A percentile compares a stretch with the other conserved stretches of the same genome.
These are phyloP conservation scores for Tetratostichococcus sp. DNA, from an alignment of 139 green algal species.

Conservation along the genomic window DNA sequence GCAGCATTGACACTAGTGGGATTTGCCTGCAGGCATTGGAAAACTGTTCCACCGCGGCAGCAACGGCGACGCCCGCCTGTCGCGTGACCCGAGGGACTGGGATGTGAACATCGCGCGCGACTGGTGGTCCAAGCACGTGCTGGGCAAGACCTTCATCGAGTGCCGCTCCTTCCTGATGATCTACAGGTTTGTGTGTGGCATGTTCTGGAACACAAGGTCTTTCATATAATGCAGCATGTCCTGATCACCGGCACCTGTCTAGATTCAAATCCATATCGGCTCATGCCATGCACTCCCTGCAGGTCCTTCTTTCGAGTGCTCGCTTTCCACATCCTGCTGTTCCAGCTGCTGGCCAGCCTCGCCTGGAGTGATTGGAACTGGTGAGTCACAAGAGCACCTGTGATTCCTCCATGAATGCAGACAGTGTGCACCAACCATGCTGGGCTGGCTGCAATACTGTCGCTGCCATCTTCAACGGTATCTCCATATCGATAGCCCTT, in stretches of 20 bases:
- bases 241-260: too few relatives aligned
- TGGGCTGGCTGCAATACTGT: too few relatives aligned
- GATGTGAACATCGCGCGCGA: constrained; percentile 20
- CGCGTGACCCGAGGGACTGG: neutral
- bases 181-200: constrained; percentile 11
- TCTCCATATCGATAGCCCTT: too few relatives aligned
- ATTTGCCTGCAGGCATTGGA: neutral
- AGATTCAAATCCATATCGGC: too few relatives aligned
- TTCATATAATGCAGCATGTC: too few relatives aligned
- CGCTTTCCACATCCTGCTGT: constrained; percentile 54
- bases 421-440: too few relatives aligned
- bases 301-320: constrained; percentile 56
- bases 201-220: too few relatives aligned
- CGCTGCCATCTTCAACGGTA: too few relatives aligned
- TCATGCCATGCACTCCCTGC: neutral
- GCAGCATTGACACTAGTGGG: too few relatives aligned
- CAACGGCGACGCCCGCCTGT: neutral
- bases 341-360: constrained; percentile 48
- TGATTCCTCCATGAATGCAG: too few relatives aligned
- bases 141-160: constrained; percentile 65
- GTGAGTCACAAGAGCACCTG: constrained; percentile 6
- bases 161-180: constrained; percentile 38
- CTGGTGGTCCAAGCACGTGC: constrained; percentile 36
- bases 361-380: constrained; percentile 25
- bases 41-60: neutral